A percentile compares a stretch with the other conserved stretches of the same genome.
Conservation (phyloP, 352 stramenopile species). For the Phytophthora hibernalis region DNA sequence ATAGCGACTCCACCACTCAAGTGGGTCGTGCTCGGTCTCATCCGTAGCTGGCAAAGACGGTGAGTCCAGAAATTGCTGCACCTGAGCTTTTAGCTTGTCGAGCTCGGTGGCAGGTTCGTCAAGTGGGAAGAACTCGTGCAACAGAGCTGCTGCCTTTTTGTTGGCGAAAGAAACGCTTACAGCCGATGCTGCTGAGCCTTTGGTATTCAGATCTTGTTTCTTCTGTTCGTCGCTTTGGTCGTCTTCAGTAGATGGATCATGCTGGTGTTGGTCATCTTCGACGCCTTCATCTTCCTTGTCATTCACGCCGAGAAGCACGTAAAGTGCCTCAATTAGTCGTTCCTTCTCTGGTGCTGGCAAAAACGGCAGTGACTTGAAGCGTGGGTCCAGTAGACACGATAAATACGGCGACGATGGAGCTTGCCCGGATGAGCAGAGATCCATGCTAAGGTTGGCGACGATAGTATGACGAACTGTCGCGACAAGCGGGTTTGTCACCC, state of each 20-base stretch:
- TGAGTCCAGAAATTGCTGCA: conserved; percentile 79
- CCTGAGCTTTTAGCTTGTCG: conserved; percentile 67
- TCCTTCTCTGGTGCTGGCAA: conserved; percentile 60
- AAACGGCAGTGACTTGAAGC: conserved; percentile 81
- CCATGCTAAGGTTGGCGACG: conserved; percentile 50
- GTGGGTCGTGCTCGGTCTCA: conserved; percentile 76
- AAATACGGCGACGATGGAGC: conserved; percentile 69
- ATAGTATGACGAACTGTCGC: conserved; percentile 69
- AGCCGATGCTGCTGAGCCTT: conserved; percentile 15
- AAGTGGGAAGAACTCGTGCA: conserved; percentile 73
- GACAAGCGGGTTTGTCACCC: conserved; percentile 71
- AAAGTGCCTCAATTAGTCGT: conserved; percentile 59
- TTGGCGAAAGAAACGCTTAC: conserved; percentile 12
- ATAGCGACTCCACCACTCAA: conserved; percentile 86
- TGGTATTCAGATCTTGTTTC: conserved; percentile 29
- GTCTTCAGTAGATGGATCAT: conserved; percentile 12
- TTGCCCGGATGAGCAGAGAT: conserved; percentile 57
- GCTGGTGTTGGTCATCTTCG: conserved; percentile 23
- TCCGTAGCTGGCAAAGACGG: conserved; percentile 69
- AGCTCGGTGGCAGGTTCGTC: conserved; percentile 60
- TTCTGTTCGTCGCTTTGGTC: conserved; percentile 36
- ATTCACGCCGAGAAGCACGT: conserved; percentile 54
- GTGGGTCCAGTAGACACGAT: conserved; percentile 71
- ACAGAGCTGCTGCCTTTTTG: conserved; percentile 41
- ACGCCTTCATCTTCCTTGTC: conserved; percentile 42